These are phyloP conservation scores for Euphorbia celastroides DNA, from an alignment of 441 rosid species.

Conservation along the genomic window DNA sequence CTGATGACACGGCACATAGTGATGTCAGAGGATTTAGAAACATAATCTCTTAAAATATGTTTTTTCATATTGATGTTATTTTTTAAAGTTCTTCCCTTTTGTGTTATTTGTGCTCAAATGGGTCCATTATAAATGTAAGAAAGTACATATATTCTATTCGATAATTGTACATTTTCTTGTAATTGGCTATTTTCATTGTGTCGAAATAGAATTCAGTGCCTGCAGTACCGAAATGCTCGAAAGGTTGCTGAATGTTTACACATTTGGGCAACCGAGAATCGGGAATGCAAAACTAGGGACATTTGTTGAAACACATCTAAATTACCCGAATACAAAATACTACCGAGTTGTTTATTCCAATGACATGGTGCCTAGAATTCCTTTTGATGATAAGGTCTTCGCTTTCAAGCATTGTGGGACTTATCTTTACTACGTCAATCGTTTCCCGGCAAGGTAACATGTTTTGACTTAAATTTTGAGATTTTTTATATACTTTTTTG, in stretches of 20 bases:
- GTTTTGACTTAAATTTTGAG: neutral
- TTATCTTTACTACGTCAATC: conserved; percentile 64
- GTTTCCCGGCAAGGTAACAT: conserved; percentile 46
- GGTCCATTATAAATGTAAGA: no score
- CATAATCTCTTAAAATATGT: no score
- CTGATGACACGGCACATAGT: no score
- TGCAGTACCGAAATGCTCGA: conserved; percentile 41
- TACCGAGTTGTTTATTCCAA: conserved; percentile 70
- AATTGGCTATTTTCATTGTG: no score
- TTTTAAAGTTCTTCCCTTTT: no score
- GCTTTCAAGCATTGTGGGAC: conserved; percentile 65
- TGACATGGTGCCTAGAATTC: conserved; percentile 72
- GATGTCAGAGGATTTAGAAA: no score
- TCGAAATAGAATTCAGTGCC: no score
- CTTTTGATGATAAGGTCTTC: conserved; percentile 62
- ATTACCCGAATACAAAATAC: conserved; percentile 45
- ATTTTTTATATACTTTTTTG: no score
- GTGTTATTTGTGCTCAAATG: no score
- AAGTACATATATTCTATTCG: no score
- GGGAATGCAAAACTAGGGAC: conserved; percentile 44
- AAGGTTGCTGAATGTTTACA: conserved; percentile 59
- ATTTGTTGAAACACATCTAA: conserved; percentile 56
- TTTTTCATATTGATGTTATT: no score
- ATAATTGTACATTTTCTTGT: no score
- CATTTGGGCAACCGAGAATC: conserved; percentile 81